Conservation (phyloP, 2,329 filamentous ascomycete genomes). For the Berkeleyomyces basicola region DNA sequence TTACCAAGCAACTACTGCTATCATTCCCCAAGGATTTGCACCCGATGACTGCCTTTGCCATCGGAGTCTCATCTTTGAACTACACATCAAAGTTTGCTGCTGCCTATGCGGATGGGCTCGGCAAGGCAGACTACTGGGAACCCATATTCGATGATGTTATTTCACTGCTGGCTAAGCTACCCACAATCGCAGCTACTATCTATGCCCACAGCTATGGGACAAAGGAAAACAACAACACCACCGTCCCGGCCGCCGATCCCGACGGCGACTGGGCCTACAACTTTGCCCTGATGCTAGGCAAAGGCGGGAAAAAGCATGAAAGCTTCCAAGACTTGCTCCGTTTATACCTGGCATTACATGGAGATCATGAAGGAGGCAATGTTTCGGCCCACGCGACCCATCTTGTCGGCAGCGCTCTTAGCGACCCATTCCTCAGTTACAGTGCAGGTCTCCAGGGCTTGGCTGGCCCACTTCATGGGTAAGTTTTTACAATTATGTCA, state of each 20-base stretch:
- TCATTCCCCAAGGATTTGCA: constrained; percentile 79
- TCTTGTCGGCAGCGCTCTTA: constrained; percentile 83
- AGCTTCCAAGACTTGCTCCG: constrained; percentile 91
- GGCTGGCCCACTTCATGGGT: constrained; percentile 46
- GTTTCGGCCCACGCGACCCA: constrained; percentile 93
- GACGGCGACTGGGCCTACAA: constrained; percentile 97
- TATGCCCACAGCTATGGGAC: constrained; percentile 73
- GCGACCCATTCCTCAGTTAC: constrained; percentile 90
- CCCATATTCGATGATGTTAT: constrained; percentile 93
- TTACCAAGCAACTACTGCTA: constrained; percentile 77
- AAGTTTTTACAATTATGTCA: constrained; percentile 18
- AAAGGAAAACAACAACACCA: constrained; percentile 41
- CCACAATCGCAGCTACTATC: constrained; percentile 91
- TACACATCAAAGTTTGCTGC: constrained; percentile 88
- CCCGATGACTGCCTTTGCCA: constrained; percentile 96
- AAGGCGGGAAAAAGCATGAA: constrained; percentile 72
- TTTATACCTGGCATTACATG: constrained; percentile 88
- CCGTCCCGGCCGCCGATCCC: constrained; percentile 61
- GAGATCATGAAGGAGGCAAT: constrained; percentile 95
- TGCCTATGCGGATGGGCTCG: constrained; percentile 76
- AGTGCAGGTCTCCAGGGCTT: constrained; percentile 89
- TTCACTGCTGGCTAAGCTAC: constrained; percentile 84
- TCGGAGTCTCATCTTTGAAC: constrained; percentile 89
- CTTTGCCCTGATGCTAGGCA: constrained; percentile 91
- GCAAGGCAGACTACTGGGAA: constrained; percentile 98